Evolutionary conservation across 2,329 filamentous ascomycete species (phyloP).

Genomic region (Ophiostoma pallidulum): DNA sequence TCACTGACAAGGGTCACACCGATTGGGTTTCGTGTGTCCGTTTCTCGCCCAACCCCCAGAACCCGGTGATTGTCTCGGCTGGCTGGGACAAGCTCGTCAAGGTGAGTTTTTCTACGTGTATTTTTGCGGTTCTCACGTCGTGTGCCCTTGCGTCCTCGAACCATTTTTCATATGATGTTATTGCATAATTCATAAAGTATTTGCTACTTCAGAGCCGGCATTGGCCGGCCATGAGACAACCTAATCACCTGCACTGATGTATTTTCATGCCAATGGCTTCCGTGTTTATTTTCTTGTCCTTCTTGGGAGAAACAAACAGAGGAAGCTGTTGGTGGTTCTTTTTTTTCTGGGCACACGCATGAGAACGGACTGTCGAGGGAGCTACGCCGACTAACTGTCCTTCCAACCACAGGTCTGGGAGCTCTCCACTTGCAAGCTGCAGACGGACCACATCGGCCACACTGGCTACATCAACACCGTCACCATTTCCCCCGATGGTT

Average conservation of each 20-base stretch:
- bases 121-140: conserved; percentile 7
- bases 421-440: conserved; percentile 97
- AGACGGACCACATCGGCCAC: conserved; percentile 99
- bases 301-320: neutral
- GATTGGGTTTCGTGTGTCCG: conserved; percentile 99
- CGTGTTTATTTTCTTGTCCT: neutral
- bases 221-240: conserved; percentile 88
- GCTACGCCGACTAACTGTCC: too few relatives aligned
- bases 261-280: conserved; percentile 17
- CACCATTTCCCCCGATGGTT: conserved; percentile 98
- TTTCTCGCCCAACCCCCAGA: conserved; percentile 99
- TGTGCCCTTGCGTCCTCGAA: neutral
- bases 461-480: conserved; percentile 99
- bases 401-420: conserved; percentile 73
- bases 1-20: conserved; percentile 99
- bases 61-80: conserved; percentile 97
- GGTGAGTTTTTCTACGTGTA: conserved; percentile 52
- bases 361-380: too few relatives aligned
- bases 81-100: conserved; percentile 99
- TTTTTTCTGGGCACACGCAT: neutral
- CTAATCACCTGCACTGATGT: conserved; percentile 66
- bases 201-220: conserved; percentile 99
- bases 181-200: conserved; percentile 79
- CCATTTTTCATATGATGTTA: conserved; percentile 72
- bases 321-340: neutral